Base-by-base conservation (phyloP, 495 filamentous ascomycete species). In the Aspergillus baeticus region DNA sequence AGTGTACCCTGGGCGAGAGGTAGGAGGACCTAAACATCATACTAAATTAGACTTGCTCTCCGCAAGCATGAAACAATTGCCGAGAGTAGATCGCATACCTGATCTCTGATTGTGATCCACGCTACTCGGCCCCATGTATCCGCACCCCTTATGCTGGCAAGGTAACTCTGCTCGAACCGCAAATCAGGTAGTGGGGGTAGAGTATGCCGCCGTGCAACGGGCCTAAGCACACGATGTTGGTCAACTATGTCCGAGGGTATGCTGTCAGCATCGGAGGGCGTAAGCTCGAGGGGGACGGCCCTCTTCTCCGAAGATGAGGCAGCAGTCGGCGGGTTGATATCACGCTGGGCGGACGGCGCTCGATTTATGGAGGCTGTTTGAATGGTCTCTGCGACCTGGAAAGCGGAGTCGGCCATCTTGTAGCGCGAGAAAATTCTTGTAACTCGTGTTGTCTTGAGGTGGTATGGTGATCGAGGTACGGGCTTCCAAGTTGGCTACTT, bases 151-250 rank as follows among this genome's bases (percentile, higher is more conserved):
- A 98, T 84, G 68, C 90, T 92, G 44, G 86, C 86, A 37, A 98
- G 78, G 66, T 98, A 98, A 74, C 91, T 96, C 80, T 98, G 94
- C 77, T 98, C 94, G 70, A 98, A 98, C 47, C 94, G 80, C 60
- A 98, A 73, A 71, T 98, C 94, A 1, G 94, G 94, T 63, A 98
- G 73, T 1, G 95, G 93, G 48, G 90, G 90, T 54, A 96, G 83
- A 34, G 72, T 81, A 51, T 69, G 70, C 52, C 64, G 74, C n/a
- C 84, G 77, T 11, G 80, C 73, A 23, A 72, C 49, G 2, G 84
- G 79, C 47, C 72, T 75, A 50, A 89, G 63, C 38, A 84, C 78
- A 51, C 75, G 80, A 51, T 76, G 77, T n/a, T 82, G 66, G 41
- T 78, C 70, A 14, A 79, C 68, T 33, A 79, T 55, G 55, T 77